Base-by-base conservation (phyloP, 2,329 filamentous ascomycete species). In the Eurotiales sp. region DNA sequence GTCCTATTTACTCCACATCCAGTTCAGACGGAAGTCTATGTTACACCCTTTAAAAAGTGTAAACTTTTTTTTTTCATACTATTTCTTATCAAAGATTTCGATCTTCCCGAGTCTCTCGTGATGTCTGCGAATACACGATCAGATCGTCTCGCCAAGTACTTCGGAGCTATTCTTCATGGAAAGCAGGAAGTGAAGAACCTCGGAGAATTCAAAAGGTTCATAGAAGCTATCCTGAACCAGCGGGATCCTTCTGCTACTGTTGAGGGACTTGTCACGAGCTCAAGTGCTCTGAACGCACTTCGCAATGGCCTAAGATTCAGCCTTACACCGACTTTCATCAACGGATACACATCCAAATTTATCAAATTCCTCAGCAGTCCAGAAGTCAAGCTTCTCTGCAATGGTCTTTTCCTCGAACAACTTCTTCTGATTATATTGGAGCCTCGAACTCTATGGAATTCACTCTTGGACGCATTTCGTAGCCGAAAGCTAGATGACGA, bases 401-500 rank as follows among this genome's bases (percentile, higher is more conserved):
- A 50, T n/a, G 47, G 47, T 1, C 17, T 23, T 2, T 50, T 50
- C 30, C 39, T 44, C 12, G n/a, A 37, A 37, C 27, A 43, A 15
- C 12, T 50, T 23, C 27, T 50, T 23, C n/a, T 19, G 2, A 14
- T 32, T 27, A 50, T 50, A 7, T 10, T 44, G 17, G 39, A 50
- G 14, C 47, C 47, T n/a, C 47, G 19, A 19, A 50, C 39, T 6
- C 23, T 43, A 3, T 50, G 47, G 47, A 22, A 37, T 36, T 14
- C 41, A 17, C 36, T 50, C 4, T 17, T 50, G 27, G 47, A 50
- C 1, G 47, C 47, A 30, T 40, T 46, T 58, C 8, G 7, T 3
- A 51, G 29, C 2, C 56, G 61, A 7, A 52, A 56, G 1, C 63
- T 81, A 7, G 56, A 64, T 1, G 59, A 69, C 1, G 56, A 55